phyloP scores from a whole-genome alignment of 805 yeast species.

The Babjeviella inositovora region DNA sequence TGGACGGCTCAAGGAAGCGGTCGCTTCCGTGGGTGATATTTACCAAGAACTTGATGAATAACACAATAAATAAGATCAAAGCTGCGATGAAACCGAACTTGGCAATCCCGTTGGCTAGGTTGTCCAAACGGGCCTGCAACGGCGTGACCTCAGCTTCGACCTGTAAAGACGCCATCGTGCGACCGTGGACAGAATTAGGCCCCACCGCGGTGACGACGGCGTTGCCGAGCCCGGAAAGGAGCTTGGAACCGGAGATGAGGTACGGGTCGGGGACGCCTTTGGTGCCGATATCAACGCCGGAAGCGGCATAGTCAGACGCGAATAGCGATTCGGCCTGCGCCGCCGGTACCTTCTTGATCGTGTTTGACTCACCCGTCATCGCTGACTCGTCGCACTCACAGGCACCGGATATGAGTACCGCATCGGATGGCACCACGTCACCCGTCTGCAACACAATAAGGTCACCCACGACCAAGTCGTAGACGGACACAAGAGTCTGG shows the following conservation, averaged over 20 bases:
- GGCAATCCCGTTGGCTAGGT: conserved; percentile 87
- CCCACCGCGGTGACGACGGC: conserved; percentile 90
- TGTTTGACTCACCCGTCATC: conserved; percentile 86
- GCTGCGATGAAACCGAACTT: conserved; percentile 87
- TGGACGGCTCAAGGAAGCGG: conserved; percentile 33
- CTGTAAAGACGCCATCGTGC: conserved; percentile 70
- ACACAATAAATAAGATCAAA: conserved; percentile 57
- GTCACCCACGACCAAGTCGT: conserved; percentile 78
- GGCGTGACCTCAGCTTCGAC: conserved; percentile 80
- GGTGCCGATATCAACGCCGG: conserved; percentile 19
- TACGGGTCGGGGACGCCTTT: conserved; percentile 53
- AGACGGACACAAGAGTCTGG: conserved; percentile 53
- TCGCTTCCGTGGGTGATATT: conserved; percentile 33
- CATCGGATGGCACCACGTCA: conserved; percentile 85
- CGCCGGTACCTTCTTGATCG: conserved; percentile 57
- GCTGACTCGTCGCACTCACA: conserved; percentile 87
- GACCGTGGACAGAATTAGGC: conserved; percentile 75
- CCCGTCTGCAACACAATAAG: conserved; percentile 77
- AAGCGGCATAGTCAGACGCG: conserved; percentile 4
- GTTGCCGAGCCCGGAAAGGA: conserved; percentile 73
- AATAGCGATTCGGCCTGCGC: conserved; percentile 12
- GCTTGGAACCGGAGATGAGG: conserved; percentile 82
- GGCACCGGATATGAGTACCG: conserved; percentile 54
- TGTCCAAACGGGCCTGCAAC: conserved; percentile 64
- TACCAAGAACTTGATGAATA: conserved; percentile 62